Evolutionary conservation across 2,329 filamentous ascomycete species (phyloP), one percentile per base, ranked within the genome.

Genomic region (Aquanectria penicillioides): DNA sequence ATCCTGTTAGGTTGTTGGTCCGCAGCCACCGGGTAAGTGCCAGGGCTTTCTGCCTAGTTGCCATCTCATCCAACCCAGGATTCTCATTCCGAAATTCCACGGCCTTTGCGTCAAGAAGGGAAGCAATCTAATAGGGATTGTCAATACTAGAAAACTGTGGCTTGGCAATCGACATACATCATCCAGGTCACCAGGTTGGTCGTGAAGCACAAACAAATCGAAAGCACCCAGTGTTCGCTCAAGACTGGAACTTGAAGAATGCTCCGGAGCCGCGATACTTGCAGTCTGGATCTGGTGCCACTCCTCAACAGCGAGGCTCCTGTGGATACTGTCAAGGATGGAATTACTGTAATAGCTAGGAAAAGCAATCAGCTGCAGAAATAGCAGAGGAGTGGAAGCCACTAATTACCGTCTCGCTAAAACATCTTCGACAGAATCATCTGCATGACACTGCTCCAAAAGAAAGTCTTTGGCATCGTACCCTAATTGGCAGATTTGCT

Each of bases 401-500:
- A 47, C 18, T 50, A 51, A 71, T 63, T 76, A 82, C 80, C 89
- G 87, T 73, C 92, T 85, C 12, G 94, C 91, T 68, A 99, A 78
- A 50, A 91, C 86, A 77, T 97, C 93, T 12, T 90, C 85, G 5
- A 79, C 81, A 34, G 85, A 81, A 11, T 89, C 83, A 13, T 83
- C 78, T 28, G 83, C 81, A 10, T 79, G 79, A 59, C 84, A 86
- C 71, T 97, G 88, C 53, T 83, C 80, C 59, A 93, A 70, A 44
- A 98, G 82, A 52, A 88, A 89, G 73, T 97, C 94, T 74, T 97
- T 97, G 40, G 90, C 91, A 78, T 98, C 93, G 70, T 94, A 94
- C 1, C 93, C 93, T 69, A 89, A 82, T 23, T 81, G 78, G 50
- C 91, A 87, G 61, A 98, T 90, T 47, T 83, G 78, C 67, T 90